Percentiles rank a stretch among this genome's conserved stretches.
Evolutionary conservation across 2,329 filamentous ascomycete genomes (phyloP).

Genomic region (Fusarium lyarnte): DNA sequence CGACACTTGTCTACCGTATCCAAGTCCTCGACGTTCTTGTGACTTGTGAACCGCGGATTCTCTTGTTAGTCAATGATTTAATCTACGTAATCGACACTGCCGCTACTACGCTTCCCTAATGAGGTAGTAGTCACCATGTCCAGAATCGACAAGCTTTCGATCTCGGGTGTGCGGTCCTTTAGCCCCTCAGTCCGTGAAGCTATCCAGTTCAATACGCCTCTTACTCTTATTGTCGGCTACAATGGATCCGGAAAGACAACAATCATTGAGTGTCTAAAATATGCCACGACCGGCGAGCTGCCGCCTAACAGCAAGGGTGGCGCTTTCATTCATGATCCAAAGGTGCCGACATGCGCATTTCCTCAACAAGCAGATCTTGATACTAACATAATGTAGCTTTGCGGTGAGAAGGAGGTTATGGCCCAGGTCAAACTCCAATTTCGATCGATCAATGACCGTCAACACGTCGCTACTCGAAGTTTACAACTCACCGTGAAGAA

Average conservation of each 20-base stretch:
- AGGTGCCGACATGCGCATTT: conserved; percentile 58
- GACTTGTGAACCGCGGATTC: neutral
- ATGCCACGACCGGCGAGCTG: conserved; percentile 93
- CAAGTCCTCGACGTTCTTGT: neutral
- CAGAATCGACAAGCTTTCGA: conserved; percentile 88
- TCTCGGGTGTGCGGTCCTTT: conserved; percentile 87
- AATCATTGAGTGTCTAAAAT: conserved; percentile 98
- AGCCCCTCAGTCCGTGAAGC: conserved; percentile 77
- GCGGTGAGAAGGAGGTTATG: conserved; percentile 86
- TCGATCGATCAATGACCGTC: conserved; percentile 77
- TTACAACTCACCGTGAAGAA: conserved; percentile 90
- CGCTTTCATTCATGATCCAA: conserved; percentile 97
- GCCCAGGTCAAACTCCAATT: conserved; percentile 94
- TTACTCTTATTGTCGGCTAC: conserved; percentile 95
- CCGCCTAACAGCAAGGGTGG: conserved; percentile 91
- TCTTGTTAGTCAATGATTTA: neutral
- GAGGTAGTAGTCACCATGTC: conserved; percentile 62
- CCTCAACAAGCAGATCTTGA: neutral
- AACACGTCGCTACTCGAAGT: conserved; percentile 85
- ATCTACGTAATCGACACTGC: neutral
- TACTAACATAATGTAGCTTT: conserved; percentile 60
- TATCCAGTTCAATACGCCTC: conserved; percentile 87
- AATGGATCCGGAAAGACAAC: conserved; percentile 99
- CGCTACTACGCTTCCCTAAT: neutral
- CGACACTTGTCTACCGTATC: neutral